Conservation (phyloP, 345 rosid species). For the Arabidopsis thaliana region DNA sequence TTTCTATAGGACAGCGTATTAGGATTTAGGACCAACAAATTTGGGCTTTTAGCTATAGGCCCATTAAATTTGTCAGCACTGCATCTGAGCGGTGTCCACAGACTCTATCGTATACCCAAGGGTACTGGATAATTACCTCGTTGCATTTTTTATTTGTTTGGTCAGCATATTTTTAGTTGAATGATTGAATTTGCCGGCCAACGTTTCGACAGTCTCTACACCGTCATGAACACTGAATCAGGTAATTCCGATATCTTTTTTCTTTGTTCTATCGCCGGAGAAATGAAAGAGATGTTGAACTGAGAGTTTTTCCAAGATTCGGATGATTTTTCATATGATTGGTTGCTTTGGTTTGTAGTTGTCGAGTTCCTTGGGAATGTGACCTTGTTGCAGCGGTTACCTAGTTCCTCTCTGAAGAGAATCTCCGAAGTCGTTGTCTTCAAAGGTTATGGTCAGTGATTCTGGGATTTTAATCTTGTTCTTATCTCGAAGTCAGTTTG, state of each 20-base stretch:
- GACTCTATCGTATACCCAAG: background rate
- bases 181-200: slow-evolving; percentile 2
- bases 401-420: slow-evolving; percentile 65
- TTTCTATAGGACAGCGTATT: background rate
- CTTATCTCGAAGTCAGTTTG: background rate
- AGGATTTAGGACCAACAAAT: slow-evolving; percentile 7
- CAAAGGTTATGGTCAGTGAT: slow-evolving; percentile 61
- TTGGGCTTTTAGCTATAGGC: slow-evolving; percentile 22
- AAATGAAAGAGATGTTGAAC: background rate
- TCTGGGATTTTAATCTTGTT: slow-evolving; percentile 11
- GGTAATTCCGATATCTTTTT: slow-evolving; percentile 31
- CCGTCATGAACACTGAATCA: slow-evolving; percentile 53
- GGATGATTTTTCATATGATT: background rate
- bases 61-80: slow-evolving; percentile 26
- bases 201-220: background rate
- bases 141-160: too few species aligned
- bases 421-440: slow-evolving; percentile 60
- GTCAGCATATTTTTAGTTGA: background rate
- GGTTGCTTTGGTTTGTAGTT: slow-evolving; percentile 50
- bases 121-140: background rate
- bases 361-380: slow-evolving; percentile 76
- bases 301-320: background rate
- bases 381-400: slow-evolving; percentile 74
- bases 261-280: background rate
- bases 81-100: background rate